Evolutionary conservation across 768 basidiomycete genomes (phyloP).

Genomic region (Cystofilobasidium bisporidii): DNA sequence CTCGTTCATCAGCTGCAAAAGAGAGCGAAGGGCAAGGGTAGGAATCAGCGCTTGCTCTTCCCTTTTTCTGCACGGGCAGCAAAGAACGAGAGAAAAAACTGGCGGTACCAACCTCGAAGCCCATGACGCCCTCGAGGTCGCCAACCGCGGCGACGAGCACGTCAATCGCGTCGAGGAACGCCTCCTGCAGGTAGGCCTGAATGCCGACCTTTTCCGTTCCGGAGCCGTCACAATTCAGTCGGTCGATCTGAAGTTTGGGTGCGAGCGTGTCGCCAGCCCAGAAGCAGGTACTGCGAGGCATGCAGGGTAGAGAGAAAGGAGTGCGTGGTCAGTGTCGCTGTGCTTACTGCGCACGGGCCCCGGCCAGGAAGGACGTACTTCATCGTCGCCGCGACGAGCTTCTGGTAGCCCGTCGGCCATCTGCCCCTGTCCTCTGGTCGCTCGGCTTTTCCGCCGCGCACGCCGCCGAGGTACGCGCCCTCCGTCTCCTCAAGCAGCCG

Average conservation of each 20-base stretch:
- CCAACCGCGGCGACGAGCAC: conserved; percentile 58
- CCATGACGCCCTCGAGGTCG: conserved; percentile 66
- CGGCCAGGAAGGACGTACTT: conserved; percentile 40
- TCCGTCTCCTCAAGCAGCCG: conserved; percentile 66
- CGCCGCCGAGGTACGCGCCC: conserved; percentile 55
- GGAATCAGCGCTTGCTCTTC: too few species aligned
- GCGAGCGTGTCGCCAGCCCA: conserved; percentile 86
- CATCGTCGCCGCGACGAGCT: conserved; percentile 78
- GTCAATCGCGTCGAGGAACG: conserved; percentile 70
- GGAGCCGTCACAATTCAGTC: conserved; percentile 28
- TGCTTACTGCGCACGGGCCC: background rate
- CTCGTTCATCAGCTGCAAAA: conserved; percentile 74
- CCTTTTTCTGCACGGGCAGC: background rate
- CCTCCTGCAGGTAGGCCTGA: conserved; percentile 71
- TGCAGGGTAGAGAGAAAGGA: background rate
- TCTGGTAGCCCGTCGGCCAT: conserved; percentile 57
- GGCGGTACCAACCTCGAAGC: conserved; percentile 63
- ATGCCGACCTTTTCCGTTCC: conserved; percentile 51
- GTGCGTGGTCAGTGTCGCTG: background rate
- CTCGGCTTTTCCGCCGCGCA: conserved; percentile 16
- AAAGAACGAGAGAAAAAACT: background rate
- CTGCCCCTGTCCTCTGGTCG: conserved; percentile 12
- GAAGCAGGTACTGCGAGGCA: conserved; percentile 61
- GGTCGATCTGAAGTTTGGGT: conserved; percentile 52
- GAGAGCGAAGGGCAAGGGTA: background rate